Evolutionary conservation across 2,329 filamentous ascomycete species (phyloP).

Genomic region (Lecanoromycetidae sp.): DNA sequence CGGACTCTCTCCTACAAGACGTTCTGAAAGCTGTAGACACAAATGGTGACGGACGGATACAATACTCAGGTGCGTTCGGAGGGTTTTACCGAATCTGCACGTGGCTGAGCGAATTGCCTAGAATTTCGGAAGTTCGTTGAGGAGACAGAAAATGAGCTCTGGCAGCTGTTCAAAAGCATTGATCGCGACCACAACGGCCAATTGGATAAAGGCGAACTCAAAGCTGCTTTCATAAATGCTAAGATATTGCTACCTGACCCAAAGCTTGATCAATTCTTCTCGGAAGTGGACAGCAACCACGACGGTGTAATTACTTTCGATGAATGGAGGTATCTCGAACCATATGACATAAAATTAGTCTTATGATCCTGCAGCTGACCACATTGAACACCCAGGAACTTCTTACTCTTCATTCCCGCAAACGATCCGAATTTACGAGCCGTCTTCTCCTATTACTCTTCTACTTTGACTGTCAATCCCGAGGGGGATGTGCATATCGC

Average conservation of each 20-base stretch:
- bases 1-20: constrained; percentile 68
- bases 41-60: constrained; percentile 77
- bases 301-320: constrained; percentile 81
- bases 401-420: constrained; percentile 75
- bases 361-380: not conserved
- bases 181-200: constrained; percentile 76
- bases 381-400: constrained; percentile 57
- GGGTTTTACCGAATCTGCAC: constrained; percentile 20
- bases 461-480: constrained; percentile 75
- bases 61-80: constrained; percentile 61
- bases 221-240: constrained; percentile 61
- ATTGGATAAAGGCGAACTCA: constrained; percentile 75
- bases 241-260: constrained; percentile 67
- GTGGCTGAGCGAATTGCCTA: constrained; percentile 27
- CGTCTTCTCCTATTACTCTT: constrained; percentile 82
- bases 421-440: constrained; percentile 61
- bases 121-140: constrained; percentile 87
- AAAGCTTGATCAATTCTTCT: constrained; percentile 74
- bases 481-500: constrained; percentile 90
- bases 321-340: constrained; percentile 73
- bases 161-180: constrained; percentile 70
- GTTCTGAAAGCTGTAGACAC: constrained; percentile 75
- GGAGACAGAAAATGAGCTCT: constrained; percentile 73
- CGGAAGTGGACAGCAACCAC: constrained; percentile 76
- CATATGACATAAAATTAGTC: not conserved